Conservation (phyloP, 2,329 filamentous ascomycete species). For the Fusarium guadeloupense region DNA sequence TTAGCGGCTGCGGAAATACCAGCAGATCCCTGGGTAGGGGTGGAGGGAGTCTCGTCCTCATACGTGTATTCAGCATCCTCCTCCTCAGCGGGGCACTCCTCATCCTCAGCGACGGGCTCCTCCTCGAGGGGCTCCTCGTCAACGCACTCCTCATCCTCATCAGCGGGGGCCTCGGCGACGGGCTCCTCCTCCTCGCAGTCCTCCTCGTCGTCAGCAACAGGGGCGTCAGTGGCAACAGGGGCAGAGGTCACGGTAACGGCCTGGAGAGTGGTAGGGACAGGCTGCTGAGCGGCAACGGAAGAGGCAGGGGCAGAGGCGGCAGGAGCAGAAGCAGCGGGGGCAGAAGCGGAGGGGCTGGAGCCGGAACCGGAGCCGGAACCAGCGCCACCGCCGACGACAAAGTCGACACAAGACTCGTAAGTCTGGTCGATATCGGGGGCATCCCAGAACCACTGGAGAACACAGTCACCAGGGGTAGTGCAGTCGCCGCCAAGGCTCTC, state of each 20-base stretch:
- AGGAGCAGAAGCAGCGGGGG: slow-evolving; percentile 13
- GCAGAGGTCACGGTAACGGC: slow-evolving; percentile 12
- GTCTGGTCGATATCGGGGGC: slow-evolving; percentile 65
- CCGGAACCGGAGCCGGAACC: slow-evolving; percentile 4
- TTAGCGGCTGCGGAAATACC: slow-evolving; percentile 4
- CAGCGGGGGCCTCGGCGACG: background rate
- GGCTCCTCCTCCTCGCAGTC: slow-evolving; percentile 16
- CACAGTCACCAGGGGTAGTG: slow-evolving; percentile 58
- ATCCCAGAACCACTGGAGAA: slow-evolving; percentile 72
- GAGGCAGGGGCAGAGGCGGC: slow-evolving; percentile 7
- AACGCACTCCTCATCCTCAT: slow-evolving; percentile 14
- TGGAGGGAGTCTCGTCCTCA: background rate
- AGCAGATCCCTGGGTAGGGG: slow-evolving; percentile 1
- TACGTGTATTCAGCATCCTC: slow-evolving; percentile 21
- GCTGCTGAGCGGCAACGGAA: slow-evolving; percentile 8
- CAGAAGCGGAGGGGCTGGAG: slow-evolving; percentile 7
- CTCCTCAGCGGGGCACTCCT: slow-evolving; percentile 34
- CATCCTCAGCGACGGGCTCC: slow-evolving; percentile 24
- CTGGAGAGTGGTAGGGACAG: slow-evolving; percentile 12
- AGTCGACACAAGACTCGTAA: slow-evolving; percentile 71
- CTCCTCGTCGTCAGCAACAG: slow-evolving; percentile 21
- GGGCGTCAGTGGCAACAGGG: slow-evolving; percentile 11
- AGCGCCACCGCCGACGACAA: slow-evolving; percentile 45
- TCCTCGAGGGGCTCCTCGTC: too few relatives aligned
- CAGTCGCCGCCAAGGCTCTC: slow-evolving; percentile 56